These are phyloP conservation scores for Reutealis trisperma DNA, from an alignment of 345 rosid species.

Conservation along the genomic window DNA sequence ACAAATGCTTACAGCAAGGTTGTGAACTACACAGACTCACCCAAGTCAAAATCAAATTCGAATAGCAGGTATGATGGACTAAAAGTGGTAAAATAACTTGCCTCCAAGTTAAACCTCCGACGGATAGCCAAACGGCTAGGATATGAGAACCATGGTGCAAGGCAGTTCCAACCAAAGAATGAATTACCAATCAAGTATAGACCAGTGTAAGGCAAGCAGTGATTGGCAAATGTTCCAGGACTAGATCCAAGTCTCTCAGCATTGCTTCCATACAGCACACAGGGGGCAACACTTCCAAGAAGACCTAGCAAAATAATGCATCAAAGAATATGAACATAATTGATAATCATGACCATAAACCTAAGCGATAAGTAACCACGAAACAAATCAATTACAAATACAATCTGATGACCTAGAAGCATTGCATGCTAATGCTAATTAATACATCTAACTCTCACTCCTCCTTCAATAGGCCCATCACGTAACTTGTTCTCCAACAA, in stretches of 20 bases:
- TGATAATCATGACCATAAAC: neutral
- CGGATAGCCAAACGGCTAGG: constrained; percentile 77
- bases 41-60: neutral
- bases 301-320: constrained; percentile 51
- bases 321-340: neutral
- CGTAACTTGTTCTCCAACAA: neutral
- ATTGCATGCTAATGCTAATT: neutral
- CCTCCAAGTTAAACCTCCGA: constrained; percentile 89
- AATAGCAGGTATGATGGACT: neutral
- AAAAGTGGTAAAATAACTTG: constrained; percentile 26
- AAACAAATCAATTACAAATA: neutral
- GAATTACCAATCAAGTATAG: constrained; percentile 68
- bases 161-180: constrained; percentile 68
- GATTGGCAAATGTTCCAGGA: constrained; percentile 77
- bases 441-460: neutral
- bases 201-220: constrained; percentile 72
- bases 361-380: neutral
- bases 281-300: constrained; percentile 86
- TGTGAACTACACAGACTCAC: neutral
- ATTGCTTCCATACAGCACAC: constrained; percentile 85
- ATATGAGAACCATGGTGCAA: constrained; percentile 90
- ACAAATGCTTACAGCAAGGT: neutral
- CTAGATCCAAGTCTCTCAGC: constrained; percentile 81
- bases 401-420: neutral
- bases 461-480: neutral